These are phyloP conservation scores for Colletotrichum sp. DNA, from an alignment of 2,329 filamentous ascomycete species.

Conservation along the genomic window DNA sequence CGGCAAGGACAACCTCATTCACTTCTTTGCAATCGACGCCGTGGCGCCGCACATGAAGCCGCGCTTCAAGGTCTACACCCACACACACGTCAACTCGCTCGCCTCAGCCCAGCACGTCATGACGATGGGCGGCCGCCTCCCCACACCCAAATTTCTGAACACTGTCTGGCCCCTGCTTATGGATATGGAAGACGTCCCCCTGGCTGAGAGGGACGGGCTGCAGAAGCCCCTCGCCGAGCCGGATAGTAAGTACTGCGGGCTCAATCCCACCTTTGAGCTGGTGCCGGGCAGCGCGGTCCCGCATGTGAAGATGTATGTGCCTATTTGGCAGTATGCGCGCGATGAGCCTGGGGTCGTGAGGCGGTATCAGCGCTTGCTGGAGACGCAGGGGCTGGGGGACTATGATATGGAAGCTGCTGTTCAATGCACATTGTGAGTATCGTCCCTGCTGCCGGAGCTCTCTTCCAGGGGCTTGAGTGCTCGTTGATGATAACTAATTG, in stretches of 20 bases:
- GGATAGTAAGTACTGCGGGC: background rate
- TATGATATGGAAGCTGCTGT: background rate
- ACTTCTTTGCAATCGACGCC: background rate
- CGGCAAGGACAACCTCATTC: background rate
- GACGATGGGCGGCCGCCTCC: background rate
- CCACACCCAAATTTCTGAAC: background rate
- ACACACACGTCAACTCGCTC: background rate
- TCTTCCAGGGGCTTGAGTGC: background rate
- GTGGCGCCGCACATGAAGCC: background rate
- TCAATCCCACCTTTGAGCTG: background rate
- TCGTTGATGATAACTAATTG: background rate
- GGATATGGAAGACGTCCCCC: background rate
- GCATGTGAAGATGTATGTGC: background rate
- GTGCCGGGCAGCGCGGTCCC: background rate
- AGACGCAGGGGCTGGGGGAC: background rate
- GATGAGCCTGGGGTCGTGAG: background rate
- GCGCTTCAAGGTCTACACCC: background rate
- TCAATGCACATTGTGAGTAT: background rate
- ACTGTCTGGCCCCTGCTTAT: background rate
- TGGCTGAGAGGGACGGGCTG: background rate
- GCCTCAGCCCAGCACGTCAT: background rate
- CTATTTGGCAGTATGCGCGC: background rate
- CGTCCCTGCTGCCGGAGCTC: accelerated
- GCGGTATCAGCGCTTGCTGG: background rate
- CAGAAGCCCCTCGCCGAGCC: background rate